phyloP scores from a whole-genome alignment of 352 stramenopile species.

The Phytophthora multivora region DNA sequence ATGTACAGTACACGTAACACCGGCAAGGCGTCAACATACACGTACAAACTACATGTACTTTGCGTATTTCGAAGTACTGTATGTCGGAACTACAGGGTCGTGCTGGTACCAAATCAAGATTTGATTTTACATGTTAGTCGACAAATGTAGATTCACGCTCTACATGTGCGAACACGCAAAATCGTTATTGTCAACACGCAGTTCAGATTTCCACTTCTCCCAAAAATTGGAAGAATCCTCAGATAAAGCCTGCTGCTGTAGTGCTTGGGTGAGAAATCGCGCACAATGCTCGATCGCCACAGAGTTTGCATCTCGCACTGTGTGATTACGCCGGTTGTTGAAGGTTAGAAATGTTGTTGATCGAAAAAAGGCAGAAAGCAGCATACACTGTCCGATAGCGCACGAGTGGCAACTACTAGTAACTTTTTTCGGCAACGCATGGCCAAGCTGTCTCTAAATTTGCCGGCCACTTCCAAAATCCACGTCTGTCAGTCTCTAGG shows the following conservation, averaged over 20 bases:
- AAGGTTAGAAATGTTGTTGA: constrained; percentile 13
- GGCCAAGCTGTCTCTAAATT: too few relatives aligned
- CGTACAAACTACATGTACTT: too few relatives aligned
- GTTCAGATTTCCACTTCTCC: neutral
- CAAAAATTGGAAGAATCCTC: neutral
- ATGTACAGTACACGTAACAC: neutral
- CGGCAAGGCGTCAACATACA: too few relatives aligned
- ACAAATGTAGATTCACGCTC: neutral
- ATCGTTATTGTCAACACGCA: neutral
- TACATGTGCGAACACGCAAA: neutral
- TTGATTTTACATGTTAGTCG: neutral
- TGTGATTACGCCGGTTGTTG: constrained; percentile 8
- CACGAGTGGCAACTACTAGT: too few relatives aligned
- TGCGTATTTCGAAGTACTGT: too few relatives aligned
- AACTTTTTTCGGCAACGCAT: too few relatives aligned
- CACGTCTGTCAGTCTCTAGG: too few relatives aligned
- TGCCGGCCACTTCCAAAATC: too few relatives aligned
- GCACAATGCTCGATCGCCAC: neutral
- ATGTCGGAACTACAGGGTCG: too few relatives aligned
- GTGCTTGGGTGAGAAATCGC: constrained; percentile 2
- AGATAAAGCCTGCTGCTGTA: constrained; percentile 8
- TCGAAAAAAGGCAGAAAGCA: neutral
- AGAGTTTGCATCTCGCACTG: neutral
- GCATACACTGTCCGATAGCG: too few relatives aligned
- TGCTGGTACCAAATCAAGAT: too few relatives aligned